These are phyloP conservation scores for Mytilinidion resinicola DNA, from an alignment of 495 filamentous ascomycete genomes.

Conservation along the genomic window DNA sequence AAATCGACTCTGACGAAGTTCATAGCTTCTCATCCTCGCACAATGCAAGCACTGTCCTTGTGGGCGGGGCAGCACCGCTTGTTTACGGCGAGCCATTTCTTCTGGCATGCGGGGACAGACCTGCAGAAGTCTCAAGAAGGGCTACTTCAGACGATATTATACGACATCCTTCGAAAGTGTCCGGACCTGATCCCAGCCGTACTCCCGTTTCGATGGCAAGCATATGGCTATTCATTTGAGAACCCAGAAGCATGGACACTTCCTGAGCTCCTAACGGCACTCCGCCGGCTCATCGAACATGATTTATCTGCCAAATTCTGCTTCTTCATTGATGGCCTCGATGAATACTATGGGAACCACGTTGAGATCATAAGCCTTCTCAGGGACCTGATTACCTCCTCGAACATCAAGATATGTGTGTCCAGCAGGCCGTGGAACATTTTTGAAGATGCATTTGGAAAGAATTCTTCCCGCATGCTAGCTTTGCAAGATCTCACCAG, in stretches of 20 bases:
- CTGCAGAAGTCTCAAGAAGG: conserved; percentile 43
- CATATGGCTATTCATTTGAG: not conserved
- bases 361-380: conserved; percentile 27
- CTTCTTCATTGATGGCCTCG: conserved; percentile 49
- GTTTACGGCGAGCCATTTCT: conserved; percentile 40
- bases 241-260: not conserved
- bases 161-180: conserved; percentile 33
- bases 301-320: conserved; percentile 28
- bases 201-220: conserved; percentile 3
- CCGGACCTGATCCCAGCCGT: conserved; percentile 33
- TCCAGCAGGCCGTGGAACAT: conserved; percentile 46
- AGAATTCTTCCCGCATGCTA: not conserved
- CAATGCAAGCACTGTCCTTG: conserved; percentile 1
- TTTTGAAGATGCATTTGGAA: conserved; percentile 39
- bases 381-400: not conserved
- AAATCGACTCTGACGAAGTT: conserved; percentile 43
- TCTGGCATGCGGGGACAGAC: conserved; percentile 39
- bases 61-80: conserved; percentile 14
- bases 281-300: not conserved
- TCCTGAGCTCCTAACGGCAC: not conserved
- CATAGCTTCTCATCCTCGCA: conserved; percentile 13
- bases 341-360: conserved; percentile 35
- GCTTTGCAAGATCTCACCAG: conserved; percentile 13
- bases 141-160: conserved; percentile 41
- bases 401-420: conserved; percentile 43